These are phyloP conservation scores for Ascochyta koolunga DNA, from an alignment of 2,329 filamentous ascomycete species.

Conservation along the genomic window DNA sequence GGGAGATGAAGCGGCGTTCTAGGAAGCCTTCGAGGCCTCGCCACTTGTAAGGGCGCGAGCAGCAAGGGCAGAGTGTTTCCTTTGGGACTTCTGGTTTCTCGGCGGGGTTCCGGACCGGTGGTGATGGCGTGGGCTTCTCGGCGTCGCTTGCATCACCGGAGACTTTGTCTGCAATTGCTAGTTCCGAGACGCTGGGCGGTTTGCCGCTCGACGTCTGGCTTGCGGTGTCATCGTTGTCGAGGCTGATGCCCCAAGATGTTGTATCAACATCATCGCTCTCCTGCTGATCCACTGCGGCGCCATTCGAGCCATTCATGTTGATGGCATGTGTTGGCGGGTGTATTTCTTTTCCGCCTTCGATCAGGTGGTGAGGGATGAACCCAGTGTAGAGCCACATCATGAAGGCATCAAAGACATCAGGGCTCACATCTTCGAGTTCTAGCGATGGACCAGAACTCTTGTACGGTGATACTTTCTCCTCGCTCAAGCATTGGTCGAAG, in stretches of 20 bases:
- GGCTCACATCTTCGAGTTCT: conserved; percentile 41
- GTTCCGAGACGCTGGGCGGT: conserved; percentile 17
- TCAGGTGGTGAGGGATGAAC: conserved; percentile 45
- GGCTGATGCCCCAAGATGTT: conserved; percentile 43
- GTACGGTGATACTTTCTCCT: conserved; percentile 41
- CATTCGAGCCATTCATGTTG: conserved; percentile 24
- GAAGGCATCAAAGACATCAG: conserved; percentile 48
- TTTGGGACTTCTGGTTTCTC: conserved; percentile 45
- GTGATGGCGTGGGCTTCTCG: conserved; percentile 24
- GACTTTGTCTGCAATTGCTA: conserved; percentile 36
- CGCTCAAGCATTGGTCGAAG: conserved; percentile 40
- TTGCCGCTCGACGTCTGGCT: conserved; percentile 19
- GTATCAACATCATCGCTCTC: conserved; percentile 43
- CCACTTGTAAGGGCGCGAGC: conserved; percentile 45
- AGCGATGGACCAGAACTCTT: conserved; percentile 33
- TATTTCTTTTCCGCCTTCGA: conserved; percentile 43
- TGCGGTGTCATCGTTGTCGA: conserved; percentile 38
- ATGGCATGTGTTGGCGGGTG: conserved; percentile 37
- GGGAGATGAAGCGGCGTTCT: conserved; percentile 43
- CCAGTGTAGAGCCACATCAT: conserved; percentile 48
- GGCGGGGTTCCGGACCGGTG: conserved; percentile 36
- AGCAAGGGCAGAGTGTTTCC: conserved; percentile 45
- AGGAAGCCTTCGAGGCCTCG: conserved; percentile 46
- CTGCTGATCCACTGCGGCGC: conserved; percentile 22
- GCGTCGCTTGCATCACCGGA: conserved; percentile 38